A percentile compares a stretch with the other conserved stretches of the same genome.
These are phyloP conservation scores for Globisporangium canariense DNA, from an alignment of 352 stramenopile genomes.

Conservation along the genomic window DNA sequence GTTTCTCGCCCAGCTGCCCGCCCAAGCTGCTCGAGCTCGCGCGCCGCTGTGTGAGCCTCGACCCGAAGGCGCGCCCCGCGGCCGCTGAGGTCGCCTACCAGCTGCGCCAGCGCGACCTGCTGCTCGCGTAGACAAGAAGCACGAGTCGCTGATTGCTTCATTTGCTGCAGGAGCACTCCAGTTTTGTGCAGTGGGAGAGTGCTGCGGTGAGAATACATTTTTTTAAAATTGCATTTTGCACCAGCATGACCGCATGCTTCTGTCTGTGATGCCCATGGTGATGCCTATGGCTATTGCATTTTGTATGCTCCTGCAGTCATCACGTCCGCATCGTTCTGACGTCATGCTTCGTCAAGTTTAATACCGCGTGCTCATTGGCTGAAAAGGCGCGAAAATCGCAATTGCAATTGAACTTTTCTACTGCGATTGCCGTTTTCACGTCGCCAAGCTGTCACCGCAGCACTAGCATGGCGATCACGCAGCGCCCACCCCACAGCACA, in stretches of 20 bases:
- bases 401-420: too few species aligned
- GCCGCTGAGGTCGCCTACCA: conserved; percentile 61
- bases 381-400: background rate
- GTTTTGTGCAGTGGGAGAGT: background rate
- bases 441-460: background rate
- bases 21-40: conserved; percentile 44
- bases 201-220: background rate
- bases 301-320: background rate
- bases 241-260: too few species aligned
- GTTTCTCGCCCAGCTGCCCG: conserved; percentile 37
- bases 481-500: background rate
- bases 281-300: too few species aligned
- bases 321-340: background rate
- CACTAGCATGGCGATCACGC: conserved; percentile 10
- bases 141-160: background rate
- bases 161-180: too few species aligned
- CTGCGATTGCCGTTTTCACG: background rate
- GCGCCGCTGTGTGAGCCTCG: conserved; percentile 44
- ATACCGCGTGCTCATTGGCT: background rate
- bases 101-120: conserved; percentile 46
- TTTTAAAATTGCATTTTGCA: background rate
- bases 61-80: conserved; percentile 47
- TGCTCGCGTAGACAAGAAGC: conserved; percentile 24
- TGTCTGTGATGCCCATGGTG: too few species aligned
- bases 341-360: conserved; percentile 7